Conservation (phyloP, 208 protist genomes). For the Acanthamoeba quina region DNA sequence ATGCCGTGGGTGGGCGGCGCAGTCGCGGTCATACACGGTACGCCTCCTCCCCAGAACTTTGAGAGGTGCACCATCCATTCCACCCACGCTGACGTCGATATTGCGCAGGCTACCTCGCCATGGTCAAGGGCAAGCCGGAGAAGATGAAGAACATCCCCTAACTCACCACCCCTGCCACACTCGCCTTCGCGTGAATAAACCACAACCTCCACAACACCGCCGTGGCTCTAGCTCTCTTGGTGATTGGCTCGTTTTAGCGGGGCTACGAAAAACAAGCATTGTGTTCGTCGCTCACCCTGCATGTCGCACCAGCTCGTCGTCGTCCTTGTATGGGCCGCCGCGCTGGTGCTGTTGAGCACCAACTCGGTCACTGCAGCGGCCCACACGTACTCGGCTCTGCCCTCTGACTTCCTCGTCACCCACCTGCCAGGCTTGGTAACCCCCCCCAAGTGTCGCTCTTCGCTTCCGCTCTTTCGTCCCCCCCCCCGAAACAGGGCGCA, state of each 20-base stretch:
- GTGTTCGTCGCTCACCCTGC: too few species aligned
- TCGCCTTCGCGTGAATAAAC: not conserved
- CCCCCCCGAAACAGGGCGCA: too few species aligned
- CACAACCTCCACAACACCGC: not conserved
- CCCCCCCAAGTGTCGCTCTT: not conserved
- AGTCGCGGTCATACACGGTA: constrained; percentile 41
- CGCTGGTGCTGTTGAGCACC: too few species aligned
- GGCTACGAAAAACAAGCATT: too few species aligned
- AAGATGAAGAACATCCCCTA: constrained; percentile 64
- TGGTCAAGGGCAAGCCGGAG: constrained; percentile 47
- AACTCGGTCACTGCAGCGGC: too few species aligned
- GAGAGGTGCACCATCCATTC: not conserved
- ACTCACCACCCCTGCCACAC: not conserved
- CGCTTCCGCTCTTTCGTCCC: not conserved
- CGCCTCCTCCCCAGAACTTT: not conserved
- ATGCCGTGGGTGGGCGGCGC: constrained; percentile 20
- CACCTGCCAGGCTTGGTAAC: constrained; percentile 24
- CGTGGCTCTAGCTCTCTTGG: too few species aligned
- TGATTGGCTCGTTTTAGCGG: too few species aligned
- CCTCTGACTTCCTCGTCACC: constrained; percentile 54
- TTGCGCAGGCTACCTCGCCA: constrained; percentile 40
- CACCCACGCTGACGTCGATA: not conserved
- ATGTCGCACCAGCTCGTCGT: too few species aligned
- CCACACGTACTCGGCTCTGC: too few species aligned
- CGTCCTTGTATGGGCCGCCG: too few species aligned